phyloP scores from a whole-genome alignment of 345 rosid species.

The Clarkia xantiana region DNA sequence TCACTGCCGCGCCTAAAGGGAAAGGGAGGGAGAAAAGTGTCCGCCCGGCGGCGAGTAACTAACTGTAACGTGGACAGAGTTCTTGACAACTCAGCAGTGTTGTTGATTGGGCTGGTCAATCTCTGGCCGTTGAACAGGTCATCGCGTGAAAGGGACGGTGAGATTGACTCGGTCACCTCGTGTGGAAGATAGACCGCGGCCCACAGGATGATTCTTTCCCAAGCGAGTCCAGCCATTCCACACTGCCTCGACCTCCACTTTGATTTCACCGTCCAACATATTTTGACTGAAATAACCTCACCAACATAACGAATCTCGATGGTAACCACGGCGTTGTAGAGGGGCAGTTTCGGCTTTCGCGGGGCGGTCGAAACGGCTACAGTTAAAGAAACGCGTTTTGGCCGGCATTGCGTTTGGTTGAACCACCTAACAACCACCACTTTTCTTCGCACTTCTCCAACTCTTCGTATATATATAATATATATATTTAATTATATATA shows the following conservation, averaged over 20 bases:
- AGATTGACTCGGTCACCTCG: conserved; percentile 8
- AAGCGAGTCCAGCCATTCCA: neutral
- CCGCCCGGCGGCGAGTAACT: no score
- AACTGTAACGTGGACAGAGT: no score
- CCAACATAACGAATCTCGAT: no score
- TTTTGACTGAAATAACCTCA: conserved; percentile 11
- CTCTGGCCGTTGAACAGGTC: conserved; percentile 2
- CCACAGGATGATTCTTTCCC: conserved; percentile 26
- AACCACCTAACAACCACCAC: conserved; percentile 93
- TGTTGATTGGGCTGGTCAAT: conserved; percentile 4
- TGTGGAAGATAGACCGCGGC: neutral
- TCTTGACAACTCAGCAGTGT: conserved; percentile 12
- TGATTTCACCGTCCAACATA: conserved; percentile 10
- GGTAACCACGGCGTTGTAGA: neutral
- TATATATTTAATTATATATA: no score
- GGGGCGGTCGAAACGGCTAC: conserved; percentile 21
- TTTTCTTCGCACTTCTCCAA: conserved; percentile 36
- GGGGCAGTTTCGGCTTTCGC: neutral
- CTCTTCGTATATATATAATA: conserved; percentile 1
- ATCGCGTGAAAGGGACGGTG: conserved; percentile 16
- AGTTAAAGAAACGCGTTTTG: conserved; percentile 49
- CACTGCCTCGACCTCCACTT: conserved; percentile 5
- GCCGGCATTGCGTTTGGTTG: conserved; percentile 89
- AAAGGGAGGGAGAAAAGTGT: conserved; percentile 6
- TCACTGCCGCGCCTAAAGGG: neutral